phyloP scores from a whole-genome alignment of 805 yeast species.

The Citeromyces nyonsensis region DNA sequence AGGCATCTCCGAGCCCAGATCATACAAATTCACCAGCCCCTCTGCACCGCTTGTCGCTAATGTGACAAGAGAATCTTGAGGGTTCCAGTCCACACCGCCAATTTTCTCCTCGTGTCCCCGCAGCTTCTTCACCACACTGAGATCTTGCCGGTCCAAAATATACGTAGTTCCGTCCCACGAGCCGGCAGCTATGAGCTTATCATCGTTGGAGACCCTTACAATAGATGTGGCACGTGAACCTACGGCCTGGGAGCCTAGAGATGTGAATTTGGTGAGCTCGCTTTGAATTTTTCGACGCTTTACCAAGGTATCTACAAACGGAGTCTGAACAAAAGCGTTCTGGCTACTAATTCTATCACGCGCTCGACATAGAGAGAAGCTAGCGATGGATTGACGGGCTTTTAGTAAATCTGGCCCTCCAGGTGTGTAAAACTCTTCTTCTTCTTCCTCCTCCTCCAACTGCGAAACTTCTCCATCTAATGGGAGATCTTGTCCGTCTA shows the following conservation, averaged over 20 bases:
- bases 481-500: neutral
- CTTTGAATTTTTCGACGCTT: conserved; percentile 27
- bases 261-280: conserved; percentile 18
- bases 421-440: conserved; percentile 78
- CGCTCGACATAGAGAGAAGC: conserved; percentile 32
- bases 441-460: conserved; percentile 34
- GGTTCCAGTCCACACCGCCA: conserved; percentile 57
- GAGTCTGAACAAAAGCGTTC: conserved; percentile 9
- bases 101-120: conserved; percentile 51
- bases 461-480: conserved; percentile 5
- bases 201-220: conserved; percentile 26
- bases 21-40: conserved; percentile 14
- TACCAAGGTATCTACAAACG: conserved; percentile 13
- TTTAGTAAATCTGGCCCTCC: conserved; percentile 39
- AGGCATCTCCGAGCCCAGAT: neutral
- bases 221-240: conserved; percentile 56
- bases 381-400: conserved; percentile 35
- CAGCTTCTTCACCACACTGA: conserved; percentile 14
- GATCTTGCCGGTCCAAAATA: conserved; percentile 23
- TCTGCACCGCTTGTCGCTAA: conserved; percentile 31
- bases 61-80: conserved; percentile 4
- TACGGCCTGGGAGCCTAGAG: conserved; percentile 56
- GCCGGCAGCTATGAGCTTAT: conserved; percentile 36
- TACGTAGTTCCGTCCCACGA: conserved; percentile 75
- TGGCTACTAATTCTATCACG: conserved; percentile 21